Percentiles rank a stretch among this genome's conserved stretches.
phyloP scores from a whole-genome alignment of 75 land plant species.

The Pseudotsuga menziesii region DNA sequence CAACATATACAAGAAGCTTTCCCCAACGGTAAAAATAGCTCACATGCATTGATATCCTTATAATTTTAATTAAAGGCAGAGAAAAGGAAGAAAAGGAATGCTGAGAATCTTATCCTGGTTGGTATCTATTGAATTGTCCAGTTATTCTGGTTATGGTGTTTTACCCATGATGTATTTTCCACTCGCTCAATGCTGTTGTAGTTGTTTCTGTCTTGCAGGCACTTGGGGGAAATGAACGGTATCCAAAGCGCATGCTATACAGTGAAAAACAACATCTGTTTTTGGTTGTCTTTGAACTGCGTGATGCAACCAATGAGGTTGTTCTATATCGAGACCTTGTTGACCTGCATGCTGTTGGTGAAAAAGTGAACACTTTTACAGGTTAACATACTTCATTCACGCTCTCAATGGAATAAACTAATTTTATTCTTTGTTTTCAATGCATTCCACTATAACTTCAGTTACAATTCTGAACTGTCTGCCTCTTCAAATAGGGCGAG shows the following conservation, averaged over 20 bases:
- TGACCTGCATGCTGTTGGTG: slow-evolving; percentile 53
- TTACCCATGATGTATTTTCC: background rate
- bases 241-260: slow-evolving; percentile 64
- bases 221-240: slow-evolving; percentile 74
- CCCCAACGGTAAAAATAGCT: slow-evolving; percentile 58
- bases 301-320: slow-evolving; percentile 68
- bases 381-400: slow-evolving; percentile 30
- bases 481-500: slow-evolving; percentile 57
- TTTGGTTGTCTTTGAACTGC: slow-evolving; percentile 82
- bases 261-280: slow-evolving; percentile 89
- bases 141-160: background rate
- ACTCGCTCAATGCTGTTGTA: background rate
- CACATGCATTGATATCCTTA: background rate
- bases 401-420: background rate
- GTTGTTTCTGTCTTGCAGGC: slow-evolving; percentile 45
- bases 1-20: slow-evolving; percentile 91
- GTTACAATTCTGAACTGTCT: background rate
- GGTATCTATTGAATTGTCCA: no score
- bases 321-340: slow-evolving; percentile 85
- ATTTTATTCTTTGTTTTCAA: background rate
- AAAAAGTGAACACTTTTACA: slow-evolving; percentile 69
- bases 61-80: background rate
- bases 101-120: background rate
- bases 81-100: background rate
- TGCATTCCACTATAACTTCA: background rate